Evolutionary conservation across 768 basidiomycete genomes (phyloP), one percentile per base, ranked within the genome.

Genomic region (Xerocomus potaroensis): DNA sequence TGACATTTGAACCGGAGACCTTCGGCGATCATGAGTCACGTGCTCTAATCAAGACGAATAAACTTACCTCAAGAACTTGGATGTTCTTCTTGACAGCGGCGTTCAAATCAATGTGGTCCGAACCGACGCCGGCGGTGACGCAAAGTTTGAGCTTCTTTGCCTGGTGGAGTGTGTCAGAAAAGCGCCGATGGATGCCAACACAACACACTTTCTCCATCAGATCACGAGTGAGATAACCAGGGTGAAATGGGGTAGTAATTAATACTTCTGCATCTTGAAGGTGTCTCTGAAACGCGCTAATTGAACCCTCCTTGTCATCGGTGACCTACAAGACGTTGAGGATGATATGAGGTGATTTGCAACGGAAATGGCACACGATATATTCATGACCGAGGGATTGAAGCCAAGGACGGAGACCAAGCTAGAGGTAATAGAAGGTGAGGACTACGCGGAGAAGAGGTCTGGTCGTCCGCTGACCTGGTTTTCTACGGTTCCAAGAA

Each of bases 1-100:
- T 83, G 38, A 93, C 91, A 59, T 91, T 93, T n/a, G 86, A 90
- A 26, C 91, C 91, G 29, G 89, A 85, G 21, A 92, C 85, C 66
- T 45, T 26, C 26, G 8, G 12, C 10, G 11, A 21, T 16, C 6
- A 41, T 38, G 10, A 12, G 21, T 34, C 1, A 32, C 3, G 15
- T 24, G 8, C 29, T 15, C 15, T 18, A 10, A 19, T 34, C 31
- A 8, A 12, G 30, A 19, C 6, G 14, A 32, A 34, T 21, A 4
- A n/a, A 41, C 40, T 3, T 18, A 22, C 49, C 40, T 90, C 89
- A 43, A 87, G 72, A 29, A 90, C 91, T 61, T 90, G 83, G 57
- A 93, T 81, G 49, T 77, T 79, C 58, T 78, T 72, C 60, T 87
- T 80, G 49, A 89, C 91, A 15, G 88, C 86, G 12, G 89, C 85